Evolutionary conservation across 768 basidiomycete genomes (phyloP), one percentile per base, ranked within the genome.

Genomic region (Kwoniella shandongensis): DNA sequence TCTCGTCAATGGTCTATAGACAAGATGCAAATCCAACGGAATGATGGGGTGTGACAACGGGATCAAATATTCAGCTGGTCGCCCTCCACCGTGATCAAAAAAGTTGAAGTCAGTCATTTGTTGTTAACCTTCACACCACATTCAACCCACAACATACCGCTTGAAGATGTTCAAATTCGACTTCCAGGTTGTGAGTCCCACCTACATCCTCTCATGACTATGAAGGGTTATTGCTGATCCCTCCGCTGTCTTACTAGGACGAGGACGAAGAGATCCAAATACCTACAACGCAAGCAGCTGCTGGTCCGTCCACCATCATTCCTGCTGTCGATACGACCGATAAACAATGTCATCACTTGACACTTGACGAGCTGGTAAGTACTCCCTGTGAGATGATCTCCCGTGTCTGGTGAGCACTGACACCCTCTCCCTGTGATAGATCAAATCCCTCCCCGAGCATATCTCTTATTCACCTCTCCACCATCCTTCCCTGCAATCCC

Each of bases 391-490:
- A n/a, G n/a, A n/a, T n/a, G n/a, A n/a, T n/a, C n/a, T n/a, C n/a
- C n/a, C n/a, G n/a, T n/a, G n/a, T n/a, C 7, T 27, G 40, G 13
- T 30, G 32, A 42, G 5, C 13, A 1, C 6, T 22, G 13, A 18
- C 29, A 7, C n/a, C 12, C n/a, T 32, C 18, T 30, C 25, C 26
- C 18, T 35, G 57, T 26, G 3, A 60, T 78, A 92, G 90, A 74
- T 92, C 51, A 79, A 82, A 50, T 76, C 80, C 3, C 80, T 94
- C 4, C 91, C 92, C 0, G 78, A 82, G 1, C 76, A 82, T 11
- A 84, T 97, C 61, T 91, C 90, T 0, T 92, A 87, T 73, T 91
- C 93, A 0, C 85, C 88, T 2, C 64, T 92, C 13, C 67, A 75
- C 2, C 76, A 88, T 3, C 82, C 84, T 1, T 76, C 83, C 4